These are phyloP conservation scores for Solanum phureja DNA, from an alignment of 257 asterid species.

Conservation along the genomic window DNA sequence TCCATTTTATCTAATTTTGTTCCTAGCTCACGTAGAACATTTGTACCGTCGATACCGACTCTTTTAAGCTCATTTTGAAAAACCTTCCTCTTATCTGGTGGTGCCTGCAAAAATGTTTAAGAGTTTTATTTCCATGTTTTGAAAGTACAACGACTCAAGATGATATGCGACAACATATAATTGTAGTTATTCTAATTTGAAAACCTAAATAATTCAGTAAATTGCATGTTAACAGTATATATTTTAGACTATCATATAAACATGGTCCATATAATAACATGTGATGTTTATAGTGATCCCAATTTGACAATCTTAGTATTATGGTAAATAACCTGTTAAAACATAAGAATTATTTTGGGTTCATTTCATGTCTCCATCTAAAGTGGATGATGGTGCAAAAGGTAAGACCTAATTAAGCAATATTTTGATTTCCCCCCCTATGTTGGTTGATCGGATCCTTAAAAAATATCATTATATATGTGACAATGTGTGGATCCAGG, in stretches of 20 bases:
- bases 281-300: not conserved
- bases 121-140: too few species aligned
- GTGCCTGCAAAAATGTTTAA: conserved; percentile 11
- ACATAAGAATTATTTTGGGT: too few species aligned
- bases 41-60: conserved; percentile 24
- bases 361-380: not conserved
- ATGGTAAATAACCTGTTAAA: not conserved
- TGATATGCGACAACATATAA: too few species aligned
- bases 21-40: conserved; percentile 14
- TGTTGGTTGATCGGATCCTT: not conserved
- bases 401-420: not conserved
- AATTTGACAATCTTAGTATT: not conserved
- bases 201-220: too few species aligned
- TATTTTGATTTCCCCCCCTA: too few species aligned
- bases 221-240: too few species aligned
- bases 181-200: too few species aligned
- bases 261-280: not conserved
- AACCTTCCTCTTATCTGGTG: conserved; percentile 26
- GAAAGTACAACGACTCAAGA: too few species aligned
- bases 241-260: not conserved
- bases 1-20: conserved; percentile 25
- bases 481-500: too few species aligned
- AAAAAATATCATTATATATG: too few species aligned
- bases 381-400: not conserved
- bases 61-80: conserved; percentile 14